Percentiles rank a stretch among this genome's conserved stretches.
Evolutionary conservation across 441 rosid species (phyloP).

Genomic region (Viola pubescens): DNA sequence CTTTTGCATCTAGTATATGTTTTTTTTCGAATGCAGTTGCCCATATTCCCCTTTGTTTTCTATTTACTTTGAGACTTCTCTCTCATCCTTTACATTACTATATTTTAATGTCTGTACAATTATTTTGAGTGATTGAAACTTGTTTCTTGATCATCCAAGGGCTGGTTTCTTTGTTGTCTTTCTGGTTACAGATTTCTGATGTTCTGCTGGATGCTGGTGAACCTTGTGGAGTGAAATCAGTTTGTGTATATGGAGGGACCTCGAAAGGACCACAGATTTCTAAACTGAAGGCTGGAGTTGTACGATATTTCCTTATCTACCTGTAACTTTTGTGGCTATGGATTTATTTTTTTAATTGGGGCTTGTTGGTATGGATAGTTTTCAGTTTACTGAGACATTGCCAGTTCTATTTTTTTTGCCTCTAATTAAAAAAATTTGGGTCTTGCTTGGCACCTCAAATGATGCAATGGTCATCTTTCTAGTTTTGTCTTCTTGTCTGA

Average conservation of each 20-base stretch:
- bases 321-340: slow-evolving; percentile 2
- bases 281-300: slow-evolving; percentile 68
- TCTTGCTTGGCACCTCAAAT: too few species aligned
- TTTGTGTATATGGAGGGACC: slow-evolving; percentile 87
- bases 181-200: slow-evolving; percentile 52
- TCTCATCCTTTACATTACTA: not conserved
- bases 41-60: not conserved
- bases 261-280: slow-evolving; percentile 76
- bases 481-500: too few species aligned
- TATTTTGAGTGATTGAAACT: not conserved
- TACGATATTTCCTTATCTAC: slow-evolving; percentile 27
- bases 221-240: slow-evolving; percentile 63
- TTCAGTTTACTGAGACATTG: too few species aligned
- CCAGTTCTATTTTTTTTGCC: too few species aligned
- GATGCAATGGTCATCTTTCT: too few species aligned
- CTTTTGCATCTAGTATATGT: too few species aligned
- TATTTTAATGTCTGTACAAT: not conserved
- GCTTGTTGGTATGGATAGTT: not conserved
- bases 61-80: not conserved
- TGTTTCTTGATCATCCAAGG: not conserved
- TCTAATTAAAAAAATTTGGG: too few species aligned
- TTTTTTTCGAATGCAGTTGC: too few species aligned
- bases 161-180: slow-evolving; percentile 1
- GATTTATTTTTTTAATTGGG: not conserved
- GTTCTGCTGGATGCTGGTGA: slow-evolving; percentile 75